Evolutionary conservation across 805 yeast species (phyloP).

Genomic region (Scheffersomyces lignosus): DNA sequence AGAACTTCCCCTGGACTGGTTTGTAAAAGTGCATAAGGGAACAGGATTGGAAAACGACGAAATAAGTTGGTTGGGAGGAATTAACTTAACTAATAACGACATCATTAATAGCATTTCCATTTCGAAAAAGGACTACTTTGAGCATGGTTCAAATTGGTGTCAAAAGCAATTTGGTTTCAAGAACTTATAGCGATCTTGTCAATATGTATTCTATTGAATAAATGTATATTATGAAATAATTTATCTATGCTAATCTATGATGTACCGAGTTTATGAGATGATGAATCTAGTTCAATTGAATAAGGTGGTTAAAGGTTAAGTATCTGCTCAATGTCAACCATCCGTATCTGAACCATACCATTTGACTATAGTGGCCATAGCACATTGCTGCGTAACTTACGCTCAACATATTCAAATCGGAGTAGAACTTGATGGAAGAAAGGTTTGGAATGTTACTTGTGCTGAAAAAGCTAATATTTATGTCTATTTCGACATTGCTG

Average conservation of each 20-base stretch:
- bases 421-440: slow-evolving; percentile 37
- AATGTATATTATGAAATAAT: background rate
- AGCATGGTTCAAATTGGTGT: slow-evolving; percentile 71
- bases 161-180: slow-evolving; percentile 51
- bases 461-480: slow-evolving; percentile 39
- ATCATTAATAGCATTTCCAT: slow-evolving; percentile 56
- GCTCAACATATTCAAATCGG: slow-evolving; percentile 40
- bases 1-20: slow-evolving; percentile 73
- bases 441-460: slow-evolving; percentile 12
- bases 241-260: too few species aligned
- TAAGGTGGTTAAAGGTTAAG: slow-evolving; percentile 71
- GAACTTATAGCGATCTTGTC: slow-evolving; percentile 8
- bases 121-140: slow-evolving; percentile 78
- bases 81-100: slow-evolving; percentile 33
- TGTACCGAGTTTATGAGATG: too few species aligned
- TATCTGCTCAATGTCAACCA: slow-evolving; percentile 82
- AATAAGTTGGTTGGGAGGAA: slow-evolving; percentile 40
- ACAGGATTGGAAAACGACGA: slow-evolving; percentile 28
- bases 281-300: slow-evolving; percentile 17
- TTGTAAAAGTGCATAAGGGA: slow-evolving; percentile 42
- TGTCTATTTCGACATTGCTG: slow-evolving; percentile 31
- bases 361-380: slow-evolving; percentile 80
- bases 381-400: slow-evolving; percentile 70
- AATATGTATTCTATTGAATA: too few species aligned
- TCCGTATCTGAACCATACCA: slow-evolving; percentile 92